Base-by-base conservation (phyloP, 2,329 filamentous ascomycete genomes). In the Pyrenochaeta sp. region DNA sequence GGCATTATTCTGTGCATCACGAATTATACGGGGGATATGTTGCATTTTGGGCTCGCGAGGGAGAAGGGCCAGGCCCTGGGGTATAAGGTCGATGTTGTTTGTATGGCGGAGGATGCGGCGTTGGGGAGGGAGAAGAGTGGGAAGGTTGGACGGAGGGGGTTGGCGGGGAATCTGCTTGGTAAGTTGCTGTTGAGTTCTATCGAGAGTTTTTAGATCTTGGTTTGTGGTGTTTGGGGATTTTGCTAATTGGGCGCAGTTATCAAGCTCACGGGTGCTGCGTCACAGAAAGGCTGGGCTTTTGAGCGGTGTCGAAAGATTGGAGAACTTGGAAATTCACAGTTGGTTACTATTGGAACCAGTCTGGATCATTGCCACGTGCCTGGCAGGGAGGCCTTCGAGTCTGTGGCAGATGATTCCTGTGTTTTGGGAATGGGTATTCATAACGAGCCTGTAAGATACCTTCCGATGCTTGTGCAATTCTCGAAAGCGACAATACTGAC, bases 331-430 rank as follows among this genome's bases (percentile, higher is more conserved):
- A 76, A 76, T 50, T 67, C 58, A 13, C 70, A 77, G 28, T 61
- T 79, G 15, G 77, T 78, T 4, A 79, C 77, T 3, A 78, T 81
- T 38, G 78, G 77, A 1, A 75, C 77, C 9, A 76, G 74, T 35
- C 53, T 81, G 11, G 77, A 81, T 54, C 77, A 80, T 55, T 81
- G 78, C 54, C 77, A 80, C 51, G 77, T 81, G 3, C 78, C 77
- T 3, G 78, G 77, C 8, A 56, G 77, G 44, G 72, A 76, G 22
- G 76, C 77, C 6, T 78, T 81, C 43, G 74, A 81, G 51, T 69
- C 74, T 0, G 72, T 80, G 4, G 65, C 73, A 2, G 63, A 68
- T 9, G 55, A 69, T 47, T 54, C 70, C 5, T 66, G 58, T 47
- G 73, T 74, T 9, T 48, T 76, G 13, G 74, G 73, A 6, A 77